These are phyloP conservation scores for Trichomonas tenax DNA, from an alignment of 208 protist genomes.

Conservation along the genomic window DNA sequence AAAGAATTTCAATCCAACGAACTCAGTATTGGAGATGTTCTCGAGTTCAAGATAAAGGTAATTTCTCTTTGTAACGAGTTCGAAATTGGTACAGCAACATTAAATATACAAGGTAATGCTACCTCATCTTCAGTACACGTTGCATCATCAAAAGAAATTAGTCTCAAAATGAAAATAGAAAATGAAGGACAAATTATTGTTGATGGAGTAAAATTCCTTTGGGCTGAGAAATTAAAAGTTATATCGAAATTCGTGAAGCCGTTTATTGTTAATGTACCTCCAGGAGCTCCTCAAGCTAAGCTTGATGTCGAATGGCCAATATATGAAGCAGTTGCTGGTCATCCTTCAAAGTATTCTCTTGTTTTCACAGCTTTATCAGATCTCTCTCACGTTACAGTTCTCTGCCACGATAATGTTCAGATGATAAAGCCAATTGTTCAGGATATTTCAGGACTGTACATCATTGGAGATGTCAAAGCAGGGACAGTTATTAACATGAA, in stretches of 20 bases:
- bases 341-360: not conserved
- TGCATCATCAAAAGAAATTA: not conserved
- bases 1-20: not conserved
- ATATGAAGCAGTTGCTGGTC: not conserved
- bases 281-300: not conserved
- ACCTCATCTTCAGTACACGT: not conserved
- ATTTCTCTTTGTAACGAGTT: not conserved
- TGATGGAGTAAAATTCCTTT: not conserved
- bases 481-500: not conserved
- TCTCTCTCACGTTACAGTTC: not conserved
- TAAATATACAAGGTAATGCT: not conserved
- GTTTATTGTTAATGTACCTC: not conserved
- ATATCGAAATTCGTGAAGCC: not conserved
- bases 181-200: not conserved
- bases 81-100: not conserved
- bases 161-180: not conserved
- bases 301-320: not conserved
- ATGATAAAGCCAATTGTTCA: not conserved
- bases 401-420: not conserved
- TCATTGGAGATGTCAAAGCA: not conserved
- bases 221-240: not conserved
- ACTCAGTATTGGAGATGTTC: not conserved
- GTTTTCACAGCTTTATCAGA: not conserved
- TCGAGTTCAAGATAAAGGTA: not conserved
- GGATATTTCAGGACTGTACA: not conserved